A percentile compares a stretch with the other conserved stretches of the same genome.
Evolutionary conservation across 495 filamentous ascomycete genomes (phyloP).

Genomic region (Jackrogersella multiformis): DNA sequence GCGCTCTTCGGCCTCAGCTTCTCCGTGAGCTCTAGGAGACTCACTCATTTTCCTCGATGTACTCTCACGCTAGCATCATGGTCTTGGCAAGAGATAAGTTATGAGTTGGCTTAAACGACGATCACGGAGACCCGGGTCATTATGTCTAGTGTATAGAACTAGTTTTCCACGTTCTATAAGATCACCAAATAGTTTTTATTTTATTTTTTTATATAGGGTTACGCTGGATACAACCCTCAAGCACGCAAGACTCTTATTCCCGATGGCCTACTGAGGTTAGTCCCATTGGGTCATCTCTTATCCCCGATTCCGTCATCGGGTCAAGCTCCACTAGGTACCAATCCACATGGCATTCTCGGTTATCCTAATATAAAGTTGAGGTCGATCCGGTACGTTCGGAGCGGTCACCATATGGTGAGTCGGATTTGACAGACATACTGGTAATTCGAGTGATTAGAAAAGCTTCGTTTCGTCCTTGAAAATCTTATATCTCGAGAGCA

Average conservation of each 20-base stretch:
- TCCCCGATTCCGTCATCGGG: conserved; percentile 33
- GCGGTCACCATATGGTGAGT: neutral
- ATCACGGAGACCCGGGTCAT: conserved; percentile 1
- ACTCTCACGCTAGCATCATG: conserved; percentile 8
- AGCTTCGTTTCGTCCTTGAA: neutral
- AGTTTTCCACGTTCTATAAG: neutral
- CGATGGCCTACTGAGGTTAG: conserved; percentile 6
- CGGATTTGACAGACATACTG: neutral
- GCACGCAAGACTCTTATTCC: conserved; percentile 23
- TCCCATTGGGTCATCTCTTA: conserved; percentile 29
- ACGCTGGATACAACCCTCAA: conserved; percentile 18
- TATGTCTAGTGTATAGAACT: neutral
- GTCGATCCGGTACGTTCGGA: neutral
- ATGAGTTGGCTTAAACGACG: neutral
- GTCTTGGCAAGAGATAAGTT: neutral
- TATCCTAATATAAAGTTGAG: too few species aligned
- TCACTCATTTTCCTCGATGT: conserved; percentile 13
- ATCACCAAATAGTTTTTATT: conserved; percentile 6
- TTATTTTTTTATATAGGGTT: too few species aligned
- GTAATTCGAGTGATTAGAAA: neutral
- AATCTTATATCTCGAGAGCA: neutral
- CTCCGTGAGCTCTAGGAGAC: neutral
- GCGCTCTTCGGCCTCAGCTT: conserved; percentile 26
- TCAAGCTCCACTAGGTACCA: conserved; percentile 12
- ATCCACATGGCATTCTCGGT: conserved; percentile 12